These are phyloP conservation scores for Pholiota microspora DNA, from an alignment of 768 basidiomycete genomes.

Conservation along the genomic window DNA sequence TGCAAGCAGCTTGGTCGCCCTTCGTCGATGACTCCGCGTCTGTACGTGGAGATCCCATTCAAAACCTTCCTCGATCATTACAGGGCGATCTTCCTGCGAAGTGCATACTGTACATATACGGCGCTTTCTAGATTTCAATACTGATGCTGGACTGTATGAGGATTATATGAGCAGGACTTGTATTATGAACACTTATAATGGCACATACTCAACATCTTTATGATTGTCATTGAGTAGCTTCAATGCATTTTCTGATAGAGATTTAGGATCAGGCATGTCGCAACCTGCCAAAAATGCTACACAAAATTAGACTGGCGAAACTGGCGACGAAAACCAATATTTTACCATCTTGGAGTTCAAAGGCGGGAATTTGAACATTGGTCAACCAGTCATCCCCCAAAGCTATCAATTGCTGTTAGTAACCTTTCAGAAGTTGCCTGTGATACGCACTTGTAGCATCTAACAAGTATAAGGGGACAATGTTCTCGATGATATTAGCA, in stretches of 20 bases:
- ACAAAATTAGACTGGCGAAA: background rate
- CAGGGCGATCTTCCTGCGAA: conserved; percentile 49
- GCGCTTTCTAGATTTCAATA: conserved; percentile 56
- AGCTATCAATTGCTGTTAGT: conserved; percentile 28
- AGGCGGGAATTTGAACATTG: conserved; percentile 52
- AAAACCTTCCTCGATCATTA: conserved; percentile 57
- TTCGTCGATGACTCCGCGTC: conserved; percentile 55
- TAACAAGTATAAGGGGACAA: conserved; percentile 48
- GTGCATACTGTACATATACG: conserved; percentile 66
- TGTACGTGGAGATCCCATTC: conserved; percentile 57
- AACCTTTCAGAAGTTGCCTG: background rate
- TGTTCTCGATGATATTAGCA: conserved; percentile 37
- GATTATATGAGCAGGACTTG: conserved; percentile 2
- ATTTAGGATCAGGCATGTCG: conserved; percentile 51
- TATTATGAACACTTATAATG: conserved; percentile 16
- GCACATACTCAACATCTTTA: conserved; percentile 45
- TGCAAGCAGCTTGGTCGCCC: conserved; percentile 26
- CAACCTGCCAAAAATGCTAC: conserved; percentile 12
- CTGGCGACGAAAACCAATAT: background rate
- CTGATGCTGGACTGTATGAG: conserved; percentile 49
- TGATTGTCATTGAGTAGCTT: conserved; percentile 45
- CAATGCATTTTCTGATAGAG: conserved; percentile 54
- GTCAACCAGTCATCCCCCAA: conserved; percentile 56
- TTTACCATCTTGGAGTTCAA: conserved; percentile 46
- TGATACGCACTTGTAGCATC: conserved; percentile 60